Base-by-base conservation (phyloP, 768 basidiomycete species). In the Tricholoma bakamatsutake region DNA sequence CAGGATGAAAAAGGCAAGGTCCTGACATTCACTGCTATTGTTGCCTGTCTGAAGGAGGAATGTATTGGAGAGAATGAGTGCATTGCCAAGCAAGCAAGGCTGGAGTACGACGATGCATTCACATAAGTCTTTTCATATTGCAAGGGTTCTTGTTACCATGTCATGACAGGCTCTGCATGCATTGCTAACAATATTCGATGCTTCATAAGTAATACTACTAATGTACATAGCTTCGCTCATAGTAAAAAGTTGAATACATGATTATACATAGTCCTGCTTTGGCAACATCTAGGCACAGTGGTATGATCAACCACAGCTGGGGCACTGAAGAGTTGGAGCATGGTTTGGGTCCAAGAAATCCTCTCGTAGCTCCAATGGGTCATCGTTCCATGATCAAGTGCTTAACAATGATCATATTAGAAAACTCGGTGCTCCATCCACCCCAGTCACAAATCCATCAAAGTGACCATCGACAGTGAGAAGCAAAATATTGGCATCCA, bases 341-440 rank as follows among this genome's bases (percentile, higher is more conserved):
- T 18, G 21, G 45, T 67, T 58, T 1, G 71, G 67, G 48, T 75
- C 69, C 30, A 76, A 64, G 54, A 69, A 76, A 34, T 76, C 68
- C 52, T 73, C 68, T 0, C 70, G 67, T 11, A 42, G 56, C 12
- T 68, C 61, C 0, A 54, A 60, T 0, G 71, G 69, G 17, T 71
- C 63, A 58, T 77, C 72, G 42, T 71, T 75, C 69, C 68, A 73
- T 5, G 72, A 76, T 69, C 12, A 76, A 59, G 56, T 77, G 75
- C 56, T 72, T 72, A 37, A 78, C 72, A 50, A 78, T 74, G 0
- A 73, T 76, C 54, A 72, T 47, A 47, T 66, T 66, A 6, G 70
- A 69, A 50, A 73, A 73, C 42, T 76, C 69, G 5, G 64, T 68
- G 50, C 68, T 71, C 76, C 77, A n/a, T n/a, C 77, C 4, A 76